These are phyloP conservation scores for Venturia effusa DNA, from an alignment of 2,329 filamentous ascomycete species.

Conservation along the genomic window DNA sequence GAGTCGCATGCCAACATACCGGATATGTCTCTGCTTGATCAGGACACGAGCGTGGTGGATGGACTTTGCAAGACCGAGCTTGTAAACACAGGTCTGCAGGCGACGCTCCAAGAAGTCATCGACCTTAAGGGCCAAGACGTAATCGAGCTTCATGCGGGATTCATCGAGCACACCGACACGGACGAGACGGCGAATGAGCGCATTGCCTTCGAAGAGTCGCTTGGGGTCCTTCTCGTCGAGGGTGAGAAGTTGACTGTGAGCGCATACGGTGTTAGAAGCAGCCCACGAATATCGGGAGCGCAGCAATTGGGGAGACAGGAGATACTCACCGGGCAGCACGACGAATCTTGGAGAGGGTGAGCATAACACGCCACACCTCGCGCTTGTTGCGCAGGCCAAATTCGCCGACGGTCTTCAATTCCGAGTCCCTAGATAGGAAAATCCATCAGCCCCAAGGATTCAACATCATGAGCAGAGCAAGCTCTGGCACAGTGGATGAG, in stretches of 20 bases:
- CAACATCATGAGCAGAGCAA: slow-evolving; percentile 95
- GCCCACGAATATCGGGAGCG: not conserved
- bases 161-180: slow-evolving; percentile 99
- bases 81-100: slow-evolving; percentile 99
- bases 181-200: slow-evolving; percentile 98
- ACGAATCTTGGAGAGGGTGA: slow-evolving; percentile 99
- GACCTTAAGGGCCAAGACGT: slow-evolving; percentile 97
- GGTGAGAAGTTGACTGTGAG: slow-evolving; percentile 87
- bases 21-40: slow-evolving; percentile 99
- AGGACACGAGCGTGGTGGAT: slow-evolving; percentile 99
- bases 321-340: slow-evolving; percentile 91
- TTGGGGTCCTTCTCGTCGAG: slow-evolving; percentile 99
- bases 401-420: slow-evolving; percentile 99
- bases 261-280: slow-evolving; percentile 8
- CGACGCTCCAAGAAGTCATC: slow-evolving; percentile 99
- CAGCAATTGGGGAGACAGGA: not conserved
- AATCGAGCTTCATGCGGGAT: slow-evolving; percentile 99
- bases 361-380: slow-evolving; percentile 99
- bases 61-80: slow-evolving; percentile 99
- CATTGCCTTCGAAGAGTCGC: slow-evolving; percentile 99
- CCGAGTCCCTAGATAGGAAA: slow-evolving; percentile 70
- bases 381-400: slow-evolving; percentile 99
- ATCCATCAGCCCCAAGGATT: slow-evolving; percentile 55
- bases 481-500: slow-evolving; percentile 95
- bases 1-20: slow-evolving; percentile 30